Conservation (phyloP, 768 basidiomycete species). For the Mycena rebaudengoi region DNA sequence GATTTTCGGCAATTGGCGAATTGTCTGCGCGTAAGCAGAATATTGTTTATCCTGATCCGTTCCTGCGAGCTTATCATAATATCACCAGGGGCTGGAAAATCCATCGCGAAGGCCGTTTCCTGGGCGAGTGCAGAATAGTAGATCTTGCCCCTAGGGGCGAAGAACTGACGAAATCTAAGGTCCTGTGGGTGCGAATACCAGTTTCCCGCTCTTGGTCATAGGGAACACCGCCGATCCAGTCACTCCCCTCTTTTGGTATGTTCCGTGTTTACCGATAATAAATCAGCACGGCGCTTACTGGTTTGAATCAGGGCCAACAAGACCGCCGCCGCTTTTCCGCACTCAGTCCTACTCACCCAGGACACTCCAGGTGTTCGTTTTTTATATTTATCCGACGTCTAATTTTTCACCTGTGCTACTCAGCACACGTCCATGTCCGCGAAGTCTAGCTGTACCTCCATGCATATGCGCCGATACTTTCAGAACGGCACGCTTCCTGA, state of each 20-base stretch:
- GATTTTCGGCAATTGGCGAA: background rate
- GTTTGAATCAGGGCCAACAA: too few species aligned
- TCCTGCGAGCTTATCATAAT: background rate
- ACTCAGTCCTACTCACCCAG: too few species aligned
- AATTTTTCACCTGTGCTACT: background rate
- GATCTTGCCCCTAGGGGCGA: background rate
- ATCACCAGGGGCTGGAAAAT: slow-evolving; percentile 9
- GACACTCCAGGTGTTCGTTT: too few species aligned
- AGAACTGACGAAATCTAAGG: slow-evolving; percentile 26
- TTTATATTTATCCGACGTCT: too few species aligned
- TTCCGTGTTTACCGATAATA: background rate
- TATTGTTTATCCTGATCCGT: background rate
- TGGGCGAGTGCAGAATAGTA: too few species aligned
- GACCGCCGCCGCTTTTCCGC: too few species aligned
- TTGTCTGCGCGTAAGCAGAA: slow-evolving; percentile 6
- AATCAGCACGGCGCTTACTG: background rate
- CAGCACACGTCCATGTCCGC: slow-evolving; percentile 46
- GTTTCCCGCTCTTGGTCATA: slow-evolving; percentile 41
- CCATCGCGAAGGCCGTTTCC: slow-evolving; percentile 19
- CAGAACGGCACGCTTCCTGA: slow-evolving; percentile 14
- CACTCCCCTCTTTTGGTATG: slow-evolving; percentile 15
- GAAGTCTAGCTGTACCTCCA: slow-evolving; percentile 42
- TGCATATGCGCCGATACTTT: slow-evolving; percentile 11
- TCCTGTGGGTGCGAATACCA: slow-evolving; percentile 40
- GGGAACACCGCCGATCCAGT: slow-evolving; percentile 31